Evolutionary conservation across 768 basidiomycete species (phyloP), one percentile per base, ranked within the genome.

Genomic region (Leccinum arenicola): DNA sequence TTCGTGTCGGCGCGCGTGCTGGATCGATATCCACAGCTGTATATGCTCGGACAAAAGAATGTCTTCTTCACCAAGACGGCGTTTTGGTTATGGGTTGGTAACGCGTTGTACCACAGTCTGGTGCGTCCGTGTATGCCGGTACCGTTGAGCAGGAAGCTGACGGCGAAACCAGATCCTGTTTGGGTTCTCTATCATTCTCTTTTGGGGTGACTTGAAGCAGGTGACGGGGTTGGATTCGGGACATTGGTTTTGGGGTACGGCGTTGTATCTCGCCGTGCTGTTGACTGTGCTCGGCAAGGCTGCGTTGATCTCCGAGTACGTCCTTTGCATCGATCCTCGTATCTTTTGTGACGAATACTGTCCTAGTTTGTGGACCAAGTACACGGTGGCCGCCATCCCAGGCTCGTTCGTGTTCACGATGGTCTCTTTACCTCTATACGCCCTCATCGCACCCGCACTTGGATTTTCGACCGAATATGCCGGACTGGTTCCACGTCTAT

Each of bases 231-330:
- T 84, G 57, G 92, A 96, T 70, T 85, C 89, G 11, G 96, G 94
- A 1, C 93, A 95, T 77, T 99, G 97, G 97, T 92, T 95, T 66
- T 99, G 96, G 96, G 97, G 97, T 52, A 96, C 94, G 12, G 91
- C 90, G 23, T 76, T 98, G n/a, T 99, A 98, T 72, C 84, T 98
- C 50, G 87, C 91, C 1, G 93, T 97, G 8, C 81, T 98, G 29
- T 78, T 98, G 52, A 98, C 96, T 1, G 96, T 98, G 3, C 84
- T 99, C 8, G 97, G 95, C 47, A 98, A 99, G 74, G 97, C 97
- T 15, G 96, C 96, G 0, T 75, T 99, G 59, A 89, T 98, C 48
- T 98, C 97, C 4, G 96, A 99, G 97, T 98, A 72, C 69, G 95
- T 61, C 7, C 52, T n/a, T 45, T 36, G 31, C 14, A 53, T 21